Conservation (phyloP, 768 basidiomycete species). For the Cystofilobasidium ferigula region DNA sequence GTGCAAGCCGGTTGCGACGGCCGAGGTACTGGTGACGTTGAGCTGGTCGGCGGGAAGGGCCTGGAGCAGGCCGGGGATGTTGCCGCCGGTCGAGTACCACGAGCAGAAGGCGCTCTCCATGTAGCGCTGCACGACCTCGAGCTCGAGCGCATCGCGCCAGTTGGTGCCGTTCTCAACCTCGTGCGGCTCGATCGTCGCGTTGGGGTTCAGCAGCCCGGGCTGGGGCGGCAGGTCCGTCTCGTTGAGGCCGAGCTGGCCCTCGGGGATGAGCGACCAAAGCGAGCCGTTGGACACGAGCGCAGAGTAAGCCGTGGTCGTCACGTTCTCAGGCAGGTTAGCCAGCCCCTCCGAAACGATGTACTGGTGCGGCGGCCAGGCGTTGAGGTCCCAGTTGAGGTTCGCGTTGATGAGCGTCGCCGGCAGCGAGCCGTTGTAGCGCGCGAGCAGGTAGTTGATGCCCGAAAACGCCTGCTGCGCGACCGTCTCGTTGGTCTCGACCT, state of each 20-base stretch:
- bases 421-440: slow-evolving; percentile 68
- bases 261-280: slow-evolving; percentile 54
- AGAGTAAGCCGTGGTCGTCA: slow-evolving; percentile 49
- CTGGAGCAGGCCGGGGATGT: slow-evolving; percentile 57
- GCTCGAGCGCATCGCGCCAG: slow-evolving; percentile 52
- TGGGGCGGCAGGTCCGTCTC: slow-evolving; percentile 65
- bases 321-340: slow-evolving; percentile 57
- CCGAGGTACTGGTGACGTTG: slow-evolving; percentile 5
- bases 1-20: slow-evolving; percentile 46
- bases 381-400: slow-evolving; percentile 23
- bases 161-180: slow-evolving; percentile 41
- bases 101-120: slow-evolving; percentile 72
- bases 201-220: slow-evolving; percentile 40
- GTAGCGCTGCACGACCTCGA: slow-evolving; percentile 74
- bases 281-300: slow-evolving; percentile 49
- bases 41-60: slow-evolving; percentile 46
- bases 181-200: slow-evolving; percentile 40
- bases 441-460: slow-evolving; percentile 55
- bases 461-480: slow-evolving; percentile 65
- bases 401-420: slow-evolving; percentile 60
- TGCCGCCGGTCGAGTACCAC: slow-evolving; percentile 85
- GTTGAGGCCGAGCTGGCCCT: slow-evolving; percentile 67
- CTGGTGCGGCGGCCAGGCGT: slow-evolving; percentile 26
- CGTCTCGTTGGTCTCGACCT: slow-evolving; percentile 48
- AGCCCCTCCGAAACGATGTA: slow-evolving; percentile 69